Percentiles rank a stretch among this genome's conserved stretches.
These are phyloP conservation scores for Salvia rosmarinus DNA, from an alignment of 257 asterid species.

Conservation along the genomic window DNA sequence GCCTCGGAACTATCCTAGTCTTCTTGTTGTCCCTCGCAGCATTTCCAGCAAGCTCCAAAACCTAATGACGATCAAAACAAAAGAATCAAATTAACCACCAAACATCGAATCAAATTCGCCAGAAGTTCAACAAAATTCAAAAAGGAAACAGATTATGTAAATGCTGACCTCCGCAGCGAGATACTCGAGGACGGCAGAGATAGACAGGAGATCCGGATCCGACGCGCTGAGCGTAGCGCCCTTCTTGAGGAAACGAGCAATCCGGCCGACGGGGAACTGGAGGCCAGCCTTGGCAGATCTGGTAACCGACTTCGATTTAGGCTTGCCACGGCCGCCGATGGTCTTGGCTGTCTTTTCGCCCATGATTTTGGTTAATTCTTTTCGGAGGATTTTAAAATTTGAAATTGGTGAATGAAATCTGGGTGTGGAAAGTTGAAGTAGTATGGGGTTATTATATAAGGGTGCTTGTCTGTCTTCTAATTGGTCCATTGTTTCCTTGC, in stretches of 20 bases:
- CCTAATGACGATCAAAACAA: slow-evolving; percentile 30
- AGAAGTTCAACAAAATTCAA: neutral
- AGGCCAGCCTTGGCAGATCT: slow-evolving; percentile 67
- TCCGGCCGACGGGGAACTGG: slow-evolving; percentile 64
- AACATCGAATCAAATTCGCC: neutral
- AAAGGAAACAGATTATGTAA: neutral
- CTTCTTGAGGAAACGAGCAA: slow-evolving; percentile 59
- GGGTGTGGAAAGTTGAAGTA: accelerated
- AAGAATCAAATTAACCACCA: neutral
- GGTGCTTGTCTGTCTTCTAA: slow-evolving; percentile 2
- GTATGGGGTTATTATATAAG: neutral
- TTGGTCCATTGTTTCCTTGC: slow-evolving; percentile 26
- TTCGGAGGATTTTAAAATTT: neutral
- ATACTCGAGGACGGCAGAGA: slow-evolving; percentile 65
- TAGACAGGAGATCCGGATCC: slow-evolving; percentile 68
- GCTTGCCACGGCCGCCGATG: slow-evolving; percentile 51
- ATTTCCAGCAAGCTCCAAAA: slow-evolving; percentile 73
- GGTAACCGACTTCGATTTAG: slow-evolving; percentile 47
- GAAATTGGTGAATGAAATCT: too few species aligned
- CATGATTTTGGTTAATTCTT: slow-evolving; percentile 10
- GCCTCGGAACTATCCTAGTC: slow-evolving; percentile 62
- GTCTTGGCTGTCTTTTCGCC: slow-evolving; percentile 36
- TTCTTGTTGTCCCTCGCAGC: slow-evolving; percentile 76
- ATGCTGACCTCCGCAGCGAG: slow-evolving; percentile 64
- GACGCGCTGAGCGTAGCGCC: slow-evolving; percentile 65